Conservation (phyloP, 108 stramenopile genomes). For the Cyclostephanos tholiformis region DNA sequence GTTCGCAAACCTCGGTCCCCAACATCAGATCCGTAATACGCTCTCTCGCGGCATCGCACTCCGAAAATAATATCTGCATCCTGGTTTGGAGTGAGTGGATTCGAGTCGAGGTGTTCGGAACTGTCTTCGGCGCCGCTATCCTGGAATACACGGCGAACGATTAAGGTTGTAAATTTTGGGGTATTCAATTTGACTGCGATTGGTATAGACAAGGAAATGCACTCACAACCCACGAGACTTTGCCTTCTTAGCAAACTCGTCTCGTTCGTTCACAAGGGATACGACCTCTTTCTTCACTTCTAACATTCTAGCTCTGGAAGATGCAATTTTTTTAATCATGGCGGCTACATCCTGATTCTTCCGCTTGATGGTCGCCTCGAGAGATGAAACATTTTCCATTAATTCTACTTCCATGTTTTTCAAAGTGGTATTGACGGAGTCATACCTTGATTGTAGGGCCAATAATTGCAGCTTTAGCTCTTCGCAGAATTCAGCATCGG, state of each 20-base stretch:
- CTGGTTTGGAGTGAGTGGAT: neutral
- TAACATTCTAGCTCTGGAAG: constrained; percentile 2
- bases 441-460: neutral
- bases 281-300: neutral
- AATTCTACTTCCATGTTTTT: neutral
- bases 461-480: constrained; percentile 1
- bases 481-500: neutral
- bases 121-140: neutral
- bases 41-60: constrained; percentile 5
- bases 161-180: no score
- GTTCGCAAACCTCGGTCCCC: neutral
- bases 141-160: no score
- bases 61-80: neutral
- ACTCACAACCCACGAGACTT: neutral
- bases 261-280: neutral
- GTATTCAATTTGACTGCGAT: no score
- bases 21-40: neutral
- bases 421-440: neutral
- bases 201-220: no score
- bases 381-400: neutral
- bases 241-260: constrained; percentile 1
- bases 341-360: neutral
- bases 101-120: constrained; percentile 3
- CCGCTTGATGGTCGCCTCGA: constrained; percentile 1
- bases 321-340: neutral